Evolutionary conservation across 345 rosid genomes (phyloP).

Genomic region (Camelina sativa): DNA sequence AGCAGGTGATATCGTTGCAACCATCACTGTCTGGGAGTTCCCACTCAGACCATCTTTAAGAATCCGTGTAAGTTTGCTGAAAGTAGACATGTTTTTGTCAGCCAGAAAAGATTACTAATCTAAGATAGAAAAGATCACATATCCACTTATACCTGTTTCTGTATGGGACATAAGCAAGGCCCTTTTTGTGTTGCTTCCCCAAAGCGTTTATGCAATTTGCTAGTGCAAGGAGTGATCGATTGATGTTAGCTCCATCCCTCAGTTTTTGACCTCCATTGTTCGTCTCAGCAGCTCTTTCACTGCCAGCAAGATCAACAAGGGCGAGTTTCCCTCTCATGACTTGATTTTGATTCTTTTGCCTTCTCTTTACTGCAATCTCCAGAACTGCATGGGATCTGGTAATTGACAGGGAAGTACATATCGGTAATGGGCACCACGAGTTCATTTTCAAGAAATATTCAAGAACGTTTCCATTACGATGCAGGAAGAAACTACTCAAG

Average conservation of each 20-base stretch:
- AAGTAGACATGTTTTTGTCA: conserved; percentile 10
- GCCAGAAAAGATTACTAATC: background rate
- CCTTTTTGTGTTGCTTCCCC: conserved; percentile 95
- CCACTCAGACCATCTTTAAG: conserved; percentile 99
- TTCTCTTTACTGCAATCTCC: conserved; percentile 87
- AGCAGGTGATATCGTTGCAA: conserved; percentile 63
- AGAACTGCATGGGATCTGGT: conserved; percentile 91
- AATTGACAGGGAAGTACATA: conserved; percentile 27
- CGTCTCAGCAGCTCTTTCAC: conserved; percentile 96
- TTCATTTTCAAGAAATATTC: background rate
- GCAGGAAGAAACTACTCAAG: background rate
- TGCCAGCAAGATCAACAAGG: conserved; percentile 99
- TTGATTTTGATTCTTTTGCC: conserved; percentile 76
- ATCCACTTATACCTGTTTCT: conserved; percentile 69
- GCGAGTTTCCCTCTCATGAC: conserved; percentile 89
- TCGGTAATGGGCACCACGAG: conserved; percentile 8
- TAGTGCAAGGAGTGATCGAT: conserved; percentile 89
- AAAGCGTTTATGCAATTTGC: conserved; percentile 96
- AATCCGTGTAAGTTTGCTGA: conserved; percentile 80
- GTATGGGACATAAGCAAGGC: conserved; percentile 97
- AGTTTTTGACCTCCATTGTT: conserved; percentile 90
- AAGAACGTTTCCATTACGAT: background rate
- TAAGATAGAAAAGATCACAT: conserved; percentile 24
- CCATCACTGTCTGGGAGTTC: conserved; percentile 95
- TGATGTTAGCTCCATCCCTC: conserved; percentile 95